These are phyloP conservation scores for Clarireedia monteithiana DNA, from an alignment of 2,329 filamentous ascomycete species.

Conservation along the genomic window DNA sequence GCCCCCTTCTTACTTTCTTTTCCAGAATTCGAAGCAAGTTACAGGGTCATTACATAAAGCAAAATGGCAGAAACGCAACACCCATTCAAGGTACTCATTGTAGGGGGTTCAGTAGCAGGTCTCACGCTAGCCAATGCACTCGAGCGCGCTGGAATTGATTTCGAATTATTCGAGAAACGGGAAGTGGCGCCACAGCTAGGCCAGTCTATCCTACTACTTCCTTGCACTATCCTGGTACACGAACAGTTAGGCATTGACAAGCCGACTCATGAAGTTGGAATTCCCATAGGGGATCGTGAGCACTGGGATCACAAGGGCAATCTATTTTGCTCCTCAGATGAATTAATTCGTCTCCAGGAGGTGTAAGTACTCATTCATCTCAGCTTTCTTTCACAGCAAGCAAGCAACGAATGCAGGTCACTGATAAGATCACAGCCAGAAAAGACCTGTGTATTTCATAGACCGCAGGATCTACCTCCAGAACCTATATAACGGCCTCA, in stretches of 20 bases:
- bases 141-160: slow-evolving; percentile 15
- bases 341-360: slow-evolving; percentile 3
- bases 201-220: slow-evolving; percentile 21
- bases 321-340: slow-evolving; percentile 1
- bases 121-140: slow-evolving; percentile 20
- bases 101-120: slow-evolving; percentile 19
- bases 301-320: slow-evolving; percentile 2
- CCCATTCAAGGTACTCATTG: slow-evolving; percentile 17
- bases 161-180: slow-evolving; percentile 19
- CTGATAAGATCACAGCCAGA: neutral
- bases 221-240: slow-evolving; percentile 38
- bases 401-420: neutral
- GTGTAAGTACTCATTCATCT: neutral
- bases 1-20: neutral
- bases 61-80: neutral
- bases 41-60: neutral
- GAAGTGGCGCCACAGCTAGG: slow-evolving; percentile 18
- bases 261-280: slow-evolving; percentile 1
- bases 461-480: neutral
- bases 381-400: neutral
- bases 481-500: slow-evolving; percentile 1
- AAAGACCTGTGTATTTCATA: slow-evolving; percentile 1
- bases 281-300: neutral
- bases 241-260: slow-evolving; percentile 36
- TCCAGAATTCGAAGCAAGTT: neutral